phyloP scores from a whole-genome alignment of 2,329 filamentous ascomycete genomes.

The Apiospora kogelbergensis region DNA sequence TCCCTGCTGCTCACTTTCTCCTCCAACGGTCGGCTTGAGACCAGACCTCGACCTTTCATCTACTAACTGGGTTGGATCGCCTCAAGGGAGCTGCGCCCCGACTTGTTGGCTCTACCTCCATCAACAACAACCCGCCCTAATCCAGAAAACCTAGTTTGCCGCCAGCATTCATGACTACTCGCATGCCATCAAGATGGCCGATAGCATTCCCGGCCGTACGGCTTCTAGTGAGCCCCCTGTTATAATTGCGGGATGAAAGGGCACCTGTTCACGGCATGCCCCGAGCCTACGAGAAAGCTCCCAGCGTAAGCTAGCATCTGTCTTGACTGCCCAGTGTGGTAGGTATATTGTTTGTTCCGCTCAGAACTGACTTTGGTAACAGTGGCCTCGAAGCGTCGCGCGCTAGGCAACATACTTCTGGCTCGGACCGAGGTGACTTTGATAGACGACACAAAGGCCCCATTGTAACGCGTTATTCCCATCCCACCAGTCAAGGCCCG shows the following conservation, averaged over 20 bases:
- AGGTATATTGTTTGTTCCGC: too few species aligned
- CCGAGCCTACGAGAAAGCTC: constrained; percentile 31
- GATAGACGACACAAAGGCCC: constrained; percentile 29
- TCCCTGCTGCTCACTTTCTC: not conserved
- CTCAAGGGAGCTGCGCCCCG: not conserved
- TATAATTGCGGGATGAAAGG: constrained; percentile 35
- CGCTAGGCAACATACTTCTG: constrained; percentile 21
- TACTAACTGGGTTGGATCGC: not conserved
- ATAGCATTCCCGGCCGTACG: not conserved
- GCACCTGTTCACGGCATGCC: constrained; percentile 33
- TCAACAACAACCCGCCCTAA: not conserved
- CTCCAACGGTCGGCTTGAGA: not conserved
- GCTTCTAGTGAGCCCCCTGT: constrained; percentile 20
- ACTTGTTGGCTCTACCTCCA: not conserved
- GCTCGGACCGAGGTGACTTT: constrained; percentile 19
- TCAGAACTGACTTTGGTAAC: not conserved
- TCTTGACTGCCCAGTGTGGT: not conserved
- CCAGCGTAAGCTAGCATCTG: constrained; percentile 30
- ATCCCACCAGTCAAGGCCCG: constrained; percentile 21
- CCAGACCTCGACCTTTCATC: not conserved
- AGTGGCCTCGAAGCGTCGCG: constrained; percentile 31
- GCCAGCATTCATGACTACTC: not conserved
- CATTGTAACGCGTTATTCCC: constrained; percentile 32
- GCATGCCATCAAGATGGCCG: not conserved
- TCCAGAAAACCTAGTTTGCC: not conserved